Evolutionary conservation across 2,329 filamentous ascomycete genomes (phyloP).

Genomic region (Diaporthe sp.): DNA sequence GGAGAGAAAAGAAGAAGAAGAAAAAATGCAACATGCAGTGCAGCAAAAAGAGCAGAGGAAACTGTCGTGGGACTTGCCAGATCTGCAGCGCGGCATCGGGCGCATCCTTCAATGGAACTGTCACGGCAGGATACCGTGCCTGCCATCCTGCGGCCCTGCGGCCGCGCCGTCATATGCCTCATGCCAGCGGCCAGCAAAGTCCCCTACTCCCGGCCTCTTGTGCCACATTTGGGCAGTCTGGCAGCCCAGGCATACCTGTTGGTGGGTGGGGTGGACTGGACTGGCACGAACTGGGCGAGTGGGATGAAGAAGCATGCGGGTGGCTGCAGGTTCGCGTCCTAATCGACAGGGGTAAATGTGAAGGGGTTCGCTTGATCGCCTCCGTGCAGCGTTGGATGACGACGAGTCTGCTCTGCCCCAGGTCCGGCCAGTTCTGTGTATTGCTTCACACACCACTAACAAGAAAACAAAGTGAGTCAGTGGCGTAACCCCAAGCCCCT

Average conservation of each 20-base stretch:
- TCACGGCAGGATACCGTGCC: constrained; percentile 19
- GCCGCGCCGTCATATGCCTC: not conserved
- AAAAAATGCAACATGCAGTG: not conserved
- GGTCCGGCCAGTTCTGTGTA: constrained; percentile 3
- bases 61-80: constrained; percentile 27
- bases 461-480: constrained; percentile 32
- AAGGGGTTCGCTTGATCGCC: constrained; percentile 4
- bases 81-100: constrained; percentile 21
- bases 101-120: constrained; percentile 1
- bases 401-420: not conserved
- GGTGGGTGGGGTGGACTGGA: not conserved
- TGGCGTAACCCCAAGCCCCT: constrained; percentile 14
- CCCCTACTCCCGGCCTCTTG: constrained; percentile 7
- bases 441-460: constrained; percentile 22
- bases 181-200: not conserved
- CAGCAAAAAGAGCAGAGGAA: not conserved
- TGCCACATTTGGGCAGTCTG: not conserved
- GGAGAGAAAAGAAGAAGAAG: not conserved
- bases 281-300: not conserved
- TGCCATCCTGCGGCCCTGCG: not conserved
- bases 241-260: not conserved
- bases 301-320: constrained; percentile 26
- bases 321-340: constrained; percentile 19
- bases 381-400: not conserved
- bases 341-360: constrained; percentile 17